These are phyloP conservation scores for Arabidopsis suecica DNA, from an alignment of 345 rosid genomes.

Conservation along the genomic window DNA sequence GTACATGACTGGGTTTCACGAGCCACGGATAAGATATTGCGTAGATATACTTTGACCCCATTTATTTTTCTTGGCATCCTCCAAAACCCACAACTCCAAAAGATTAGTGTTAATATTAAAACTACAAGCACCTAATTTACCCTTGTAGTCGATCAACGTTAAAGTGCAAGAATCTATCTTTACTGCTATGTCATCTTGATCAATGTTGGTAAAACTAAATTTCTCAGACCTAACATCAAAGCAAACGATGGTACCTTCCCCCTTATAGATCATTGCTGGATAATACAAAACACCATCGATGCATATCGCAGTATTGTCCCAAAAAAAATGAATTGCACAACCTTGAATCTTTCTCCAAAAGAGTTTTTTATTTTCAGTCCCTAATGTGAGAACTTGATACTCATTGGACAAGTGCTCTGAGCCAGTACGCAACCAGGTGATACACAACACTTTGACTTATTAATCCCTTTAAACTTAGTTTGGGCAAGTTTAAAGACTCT, in stretches of 20 bases:
- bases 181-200: not conserved
- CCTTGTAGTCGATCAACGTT: too few species aligned
- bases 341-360: not conserved
- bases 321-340: not conserved
- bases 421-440: not conserved
- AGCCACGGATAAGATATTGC: too few species aligned
- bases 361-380: not conserved
- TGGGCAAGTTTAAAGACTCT: too few species aligned
- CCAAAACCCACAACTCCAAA: too few species aligned
- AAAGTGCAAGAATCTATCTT: too few species aligned
- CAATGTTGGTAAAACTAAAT: not conserved
- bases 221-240: not conserved
- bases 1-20: too few species aligned
- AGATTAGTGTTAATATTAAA: too few species aligned
- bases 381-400: not conserved
- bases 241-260: not conserved
- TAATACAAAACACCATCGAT: constrained; percentile 5
- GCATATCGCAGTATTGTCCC: not conserved
- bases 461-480: too few species aligned
- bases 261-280: not conserved
- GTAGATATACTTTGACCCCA: too few species aligned
- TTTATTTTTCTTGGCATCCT: too few species aligned
- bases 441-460: too few species aligned
- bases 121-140: too few species aligned
- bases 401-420: not conserved